phyloP scores from a whole-genome alignment of 2,329 filamentous ascomycete species.

The Botrytis sinoallii region DNA sequence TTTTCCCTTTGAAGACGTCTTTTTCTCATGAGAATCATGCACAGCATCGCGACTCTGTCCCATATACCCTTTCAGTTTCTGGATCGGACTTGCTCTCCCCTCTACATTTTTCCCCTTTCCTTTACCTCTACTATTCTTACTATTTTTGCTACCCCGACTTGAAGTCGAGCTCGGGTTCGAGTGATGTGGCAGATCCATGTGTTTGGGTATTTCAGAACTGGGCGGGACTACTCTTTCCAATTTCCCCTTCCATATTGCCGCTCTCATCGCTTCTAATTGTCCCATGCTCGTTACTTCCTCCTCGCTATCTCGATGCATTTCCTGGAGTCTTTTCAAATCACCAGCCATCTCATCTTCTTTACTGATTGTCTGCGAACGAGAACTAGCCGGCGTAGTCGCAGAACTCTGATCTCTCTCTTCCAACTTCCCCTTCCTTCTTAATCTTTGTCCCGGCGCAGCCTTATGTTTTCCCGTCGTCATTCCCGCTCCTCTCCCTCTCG shows the following conservation, averaged over 20 bases:
- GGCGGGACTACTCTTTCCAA: slow-evolving; percentile 13
- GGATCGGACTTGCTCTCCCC: not conserved
- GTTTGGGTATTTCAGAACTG: not conserved
- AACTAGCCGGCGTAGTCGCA: not conserved
- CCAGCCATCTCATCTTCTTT: not conserved
- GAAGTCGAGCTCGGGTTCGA: not conserved
- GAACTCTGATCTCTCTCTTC: slow-evolving; percentile 5
- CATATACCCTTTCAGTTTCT: slow-evolving; percentile 15
- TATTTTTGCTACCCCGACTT: not conserved
- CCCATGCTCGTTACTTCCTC: not conserved
- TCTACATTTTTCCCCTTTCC: not conserved
- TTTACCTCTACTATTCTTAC: not conserved
- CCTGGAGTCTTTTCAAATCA: not conserved
- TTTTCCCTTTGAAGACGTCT: not conserved
- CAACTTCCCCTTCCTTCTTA: not conserved
- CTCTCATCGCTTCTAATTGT: not conserved
- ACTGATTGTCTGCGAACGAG: not conserved
- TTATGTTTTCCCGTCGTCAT: not conserved
- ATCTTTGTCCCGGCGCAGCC: not conserved
- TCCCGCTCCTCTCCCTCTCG: not conserved
- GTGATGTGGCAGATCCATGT: not conserved
- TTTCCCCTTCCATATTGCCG: slow-evolving; percentile 3
- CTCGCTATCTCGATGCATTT: not conserved
- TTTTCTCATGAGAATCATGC: slow-evolving; percentile 1
- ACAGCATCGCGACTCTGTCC: not conserved